These are phyloP conservation scores for Xylaria cubensis DNA, from an alignment of 495 filamentous ascomycete species.

Conservation along the genomic window DNA sequence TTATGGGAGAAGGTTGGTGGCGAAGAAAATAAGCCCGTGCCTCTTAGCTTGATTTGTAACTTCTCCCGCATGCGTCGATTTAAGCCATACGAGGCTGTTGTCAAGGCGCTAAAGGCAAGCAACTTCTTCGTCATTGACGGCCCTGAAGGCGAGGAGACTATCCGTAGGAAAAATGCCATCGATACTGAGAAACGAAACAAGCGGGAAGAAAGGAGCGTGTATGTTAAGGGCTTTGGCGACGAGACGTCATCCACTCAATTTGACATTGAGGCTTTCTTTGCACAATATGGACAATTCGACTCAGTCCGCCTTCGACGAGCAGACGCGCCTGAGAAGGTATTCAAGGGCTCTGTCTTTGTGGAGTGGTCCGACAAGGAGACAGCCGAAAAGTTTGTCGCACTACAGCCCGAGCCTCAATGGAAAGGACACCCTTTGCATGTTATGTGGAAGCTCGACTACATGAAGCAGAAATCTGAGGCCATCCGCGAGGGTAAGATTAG, in stretches of 20 bases:
- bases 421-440: constrained; percentile 74
- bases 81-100: constrained; percentile 79
- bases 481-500: constrained; percentile 76
- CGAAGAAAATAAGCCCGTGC: constrained; percentile 76
- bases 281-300: constrained; percentile 76
- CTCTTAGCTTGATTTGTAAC: constrained; percentile 73
- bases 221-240: constrained; percentile 85
- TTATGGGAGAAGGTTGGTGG: constrained; percentile 79
- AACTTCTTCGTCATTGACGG: constrained; percentile 70
- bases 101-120: constrained; percentile 80
- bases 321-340: constrained; percentile 58
- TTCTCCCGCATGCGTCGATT: constrained; percentile 97
- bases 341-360: constrained; percentile 96
- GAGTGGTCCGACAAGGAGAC: constrained; percentile 81
- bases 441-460: constrained; percentile 88
- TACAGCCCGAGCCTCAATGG: constrained; percentile 84
- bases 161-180: constrained; percentile 71
- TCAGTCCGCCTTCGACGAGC: constrained; percentile 86
- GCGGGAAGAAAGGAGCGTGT: constrained; percentile 49
- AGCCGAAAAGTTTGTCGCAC: constrained; percentile 75
- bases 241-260: constrained; percentile 82
- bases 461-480: constrained; percentile 74
- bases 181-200: constrained; percentile 43
- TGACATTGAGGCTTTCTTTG: constrained; percentile 91
- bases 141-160: constrained; percentile 62